Evolutionary conservation across 1,139 yeast species (phyloP).

Genomic region (Petasospora fabianii): DNA sequence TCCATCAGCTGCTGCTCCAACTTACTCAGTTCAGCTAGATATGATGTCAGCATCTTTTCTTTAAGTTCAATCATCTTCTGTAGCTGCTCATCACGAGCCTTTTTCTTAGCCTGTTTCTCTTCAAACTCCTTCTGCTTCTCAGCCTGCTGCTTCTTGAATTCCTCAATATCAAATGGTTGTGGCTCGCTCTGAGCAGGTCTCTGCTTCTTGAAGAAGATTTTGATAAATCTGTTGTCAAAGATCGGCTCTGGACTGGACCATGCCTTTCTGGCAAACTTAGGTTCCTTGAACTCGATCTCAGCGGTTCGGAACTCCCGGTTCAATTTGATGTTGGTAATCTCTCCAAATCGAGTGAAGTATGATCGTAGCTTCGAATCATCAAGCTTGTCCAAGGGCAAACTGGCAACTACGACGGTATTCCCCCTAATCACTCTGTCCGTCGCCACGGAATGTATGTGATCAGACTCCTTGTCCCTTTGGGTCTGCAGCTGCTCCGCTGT

Average conservation of each 20-base stretch:
- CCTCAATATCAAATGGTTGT: constrained; percentile 34
- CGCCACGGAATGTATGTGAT: constrained; percentile 15
- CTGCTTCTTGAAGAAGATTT: constrained; percentile 38
- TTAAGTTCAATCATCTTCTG: constrained; percentile 34
- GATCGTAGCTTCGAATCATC: constrained; percentile 31
- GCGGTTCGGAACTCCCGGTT: constrained; percentile 30
- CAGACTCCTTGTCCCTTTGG: not conserved
- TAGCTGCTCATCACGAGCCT: constrained; percentile 32
- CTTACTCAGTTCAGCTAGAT: constrained; percentile 30
- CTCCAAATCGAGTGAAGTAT: constrained; percentile 42
- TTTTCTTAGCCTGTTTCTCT: constrained; percentile 34
- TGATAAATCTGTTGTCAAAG: constrained; percentile 47
- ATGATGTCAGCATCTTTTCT: constrained; percentile 31
- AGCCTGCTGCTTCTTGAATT: constrained; percentile 34
- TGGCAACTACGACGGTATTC: constrained; percentile 36
- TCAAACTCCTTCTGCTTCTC: constrained; percentile 41
- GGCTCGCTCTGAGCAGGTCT: constrained; percentile 10
- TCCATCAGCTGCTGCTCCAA: constrained; percentile 24
- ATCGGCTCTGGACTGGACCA: constrained; percentile 43
- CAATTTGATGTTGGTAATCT: constrained; percentile 31
- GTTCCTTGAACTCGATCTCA: constrained; percentile 36
- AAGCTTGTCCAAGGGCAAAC: constrained; percentile 40
- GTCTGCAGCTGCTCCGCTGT: not conserved
- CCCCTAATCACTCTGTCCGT: constrained; percentile 21
- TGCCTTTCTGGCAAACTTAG: constrained; percentile 39